Percentiles rank a stretch among this genome's conserved stretches.
phyloP scores from a whole-genome alignment of 116 monocot species.

The Zostera marina region DNA sequence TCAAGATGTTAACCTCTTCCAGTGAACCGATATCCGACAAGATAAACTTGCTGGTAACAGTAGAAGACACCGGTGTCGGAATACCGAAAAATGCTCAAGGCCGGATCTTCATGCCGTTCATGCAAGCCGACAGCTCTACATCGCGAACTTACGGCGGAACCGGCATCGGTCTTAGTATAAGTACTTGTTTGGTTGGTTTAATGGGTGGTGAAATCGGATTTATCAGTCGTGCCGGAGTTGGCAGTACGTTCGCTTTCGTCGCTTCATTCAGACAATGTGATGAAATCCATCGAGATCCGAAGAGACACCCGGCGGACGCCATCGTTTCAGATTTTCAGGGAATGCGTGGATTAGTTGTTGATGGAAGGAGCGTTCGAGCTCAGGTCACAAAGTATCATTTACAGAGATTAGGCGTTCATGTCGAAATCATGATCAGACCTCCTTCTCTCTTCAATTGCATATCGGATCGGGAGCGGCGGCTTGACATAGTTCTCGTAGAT shows the following conservation, averaged over 20 bases:
- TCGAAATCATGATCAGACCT: constrained; percentile 21
- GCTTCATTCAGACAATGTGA: constrained; percentile 33
- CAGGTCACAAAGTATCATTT: constrained; percentile 65
- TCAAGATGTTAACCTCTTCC: constrained; percentile 19
- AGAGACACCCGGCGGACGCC: constrained; percentile 32
- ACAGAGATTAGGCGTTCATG: constrained; percentile 54
- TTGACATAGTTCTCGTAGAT: constrained; percentile 66
- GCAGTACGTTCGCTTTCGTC: constrained; percentile 75
- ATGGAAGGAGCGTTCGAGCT: constrained; percentile 46
- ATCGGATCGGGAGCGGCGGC: constrained; percentile 14
- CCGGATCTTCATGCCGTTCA: constrained; percentile 85
- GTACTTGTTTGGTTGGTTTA: constrained; percentile 60
- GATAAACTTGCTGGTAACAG: constrained; percentile 49
- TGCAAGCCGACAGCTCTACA: constrained; percentile 93
- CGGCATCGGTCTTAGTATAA: constrained; percentile 82
- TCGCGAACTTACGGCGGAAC: constrained; percentile 85
- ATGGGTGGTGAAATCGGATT: constrained; percentile 87
- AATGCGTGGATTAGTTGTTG: constrained; percentile 54
- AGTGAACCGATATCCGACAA: constrained; percentile 14
- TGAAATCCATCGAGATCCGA: constrained; percentile 25
- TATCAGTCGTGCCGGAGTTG: constrained; percentile 43
- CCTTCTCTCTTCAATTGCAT: constrained; percentile 27
- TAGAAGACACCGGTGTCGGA: constrained; percentile 83
- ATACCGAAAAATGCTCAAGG: constrained; percentile 67
- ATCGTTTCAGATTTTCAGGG: constrained; percentile 39